Percentiles rank a stretch among this genome's conserved stretches.
Evolutionary conservation across 2,329 filamentous ascomycete species (phyloP).

Genomic region (Colletotrichum brevisporum): DNA sequence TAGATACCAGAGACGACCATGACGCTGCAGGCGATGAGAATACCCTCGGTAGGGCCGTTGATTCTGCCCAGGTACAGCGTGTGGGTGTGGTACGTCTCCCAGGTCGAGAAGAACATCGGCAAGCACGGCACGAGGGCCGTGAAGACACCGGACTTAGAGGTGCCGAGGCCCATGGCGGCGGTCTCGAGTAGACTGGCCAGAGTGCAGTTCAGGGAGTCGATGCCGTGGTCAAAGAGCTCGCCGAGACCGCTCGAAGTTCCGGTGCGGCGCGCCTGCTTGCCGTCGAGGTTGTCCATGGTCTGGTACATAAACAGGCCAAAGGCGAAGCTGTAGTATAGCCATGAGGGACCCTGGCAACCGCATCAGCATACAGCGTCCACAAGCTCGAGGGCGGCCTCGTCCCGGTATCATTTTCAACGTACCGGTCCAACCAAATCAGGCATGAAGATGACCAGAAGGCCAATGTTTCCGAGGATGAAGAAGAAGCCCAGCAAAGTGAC

Average conservation of each 20-base stretch:
- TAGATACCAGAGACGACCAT: conserved; percentile 92
- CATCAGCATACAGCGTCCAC: conserved; percentile 28
- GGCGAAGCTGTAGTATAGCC: conserved; percentile 97
- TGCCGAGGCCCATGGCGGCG: conserved; percentile 91
- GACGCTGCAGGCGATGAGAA: conserved; percentile 87
- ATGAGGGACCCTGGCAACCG: conserved; percentile 77
- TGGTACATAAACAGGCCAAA: conserved; percentile 98
- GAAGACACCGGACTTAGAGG: conserved; percentile 87
- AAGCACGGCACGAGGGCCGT: conserved; percentile 92
- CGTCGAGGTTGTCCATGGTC: conserved; percentile 99
- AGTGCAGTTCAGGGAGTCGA: conserved; percentile 98
- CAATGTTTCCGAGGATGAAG: conserved; percentile 91
- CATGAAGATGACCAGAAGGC: conserved; percentile 80
- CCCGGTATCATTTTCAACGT: conserved; percentile 53
- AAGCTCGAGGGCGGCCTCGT: background rate
- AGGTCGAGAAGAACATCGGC: conserved; percentile 99
- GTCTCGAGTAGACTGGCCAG: conserved; percentile 91
- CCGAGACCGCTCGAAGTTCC: conserved; percentile 95
- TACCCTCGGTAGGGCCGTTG: conserved; percentile 96
- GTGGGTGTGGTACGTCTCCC: conserved; percentile 99
- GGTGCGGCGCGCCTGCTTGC: conserved; percentile 95
- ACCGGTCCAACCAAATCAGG: conserved; percentile 93
- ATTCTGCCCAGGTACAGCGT: conserved; percentile 96
- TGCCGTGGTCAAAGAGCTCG: conserved; percentile 98
- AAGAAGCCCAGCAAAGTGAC: conserved; percentile 95